Evolutionary conservation across 495 filamentous ascomycete species (phyloP), one percentile per base, ranked within the genome.

Genomic region (Penicillium crystallinum): DNA sequence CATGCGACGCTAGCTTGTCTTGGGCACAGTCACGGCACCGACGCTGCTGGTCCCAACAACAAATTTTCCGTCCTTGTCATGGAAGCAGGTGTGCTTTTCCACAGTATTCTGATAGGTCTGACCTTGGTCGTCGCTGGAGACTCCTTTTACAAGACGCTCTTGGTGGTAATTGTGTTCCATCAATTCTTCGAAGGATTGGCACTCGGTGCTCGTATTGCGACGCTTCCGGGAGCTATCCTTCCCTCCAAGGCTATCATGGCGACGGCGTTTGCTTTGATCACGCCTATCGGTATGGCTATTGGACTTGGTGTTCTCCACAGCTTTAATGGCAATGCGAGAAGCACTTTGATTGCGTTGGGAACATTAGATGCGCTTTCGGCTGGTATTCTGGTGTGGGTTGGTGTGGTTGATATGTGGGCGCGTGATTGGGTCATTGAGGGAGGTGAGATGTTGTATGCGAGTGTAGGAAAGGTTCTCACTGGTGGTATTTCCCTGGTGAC

Each of bases 121-220:
- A 71, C 68, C 0, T 58, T 71, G 4, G 68, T 71, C 8, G 68
- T 71, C 4, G 68, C 68, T 3, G 66, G 68, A 6, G 66, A 71
- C 61, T 69, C 65, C 9, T 70, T 70, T 29, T 91, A 90, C 62
- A 75, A 81, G 52, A 84, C 89, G 1, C 82, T 91, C 42, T 69
- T 91, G 2, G 73, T 88, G 22, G 87, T 87, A 17, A 89, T 91
- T 48, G 69, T 80, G 18, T 89, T 91, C 61, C 87, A 91, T 56
- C 87, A 89, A 63, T 67, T 60, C 46, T 69, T 71, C 41, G 87
- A 90, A 66, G 87, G 87, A 18, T 72, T 90, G 5, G 87, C 87
- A 6, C 78, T 90, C 2, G 87, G 87, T 31, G 82, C 81, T 11
- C 81, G 87, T 22, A 90, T 90, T 45, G 86, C 87, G 52, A 74